Evolutionary conservation across 139 green algal genomes (phyloP), one percentile per base, ranked within the genome.

Genomic region (Closterium sp.): DNA sequence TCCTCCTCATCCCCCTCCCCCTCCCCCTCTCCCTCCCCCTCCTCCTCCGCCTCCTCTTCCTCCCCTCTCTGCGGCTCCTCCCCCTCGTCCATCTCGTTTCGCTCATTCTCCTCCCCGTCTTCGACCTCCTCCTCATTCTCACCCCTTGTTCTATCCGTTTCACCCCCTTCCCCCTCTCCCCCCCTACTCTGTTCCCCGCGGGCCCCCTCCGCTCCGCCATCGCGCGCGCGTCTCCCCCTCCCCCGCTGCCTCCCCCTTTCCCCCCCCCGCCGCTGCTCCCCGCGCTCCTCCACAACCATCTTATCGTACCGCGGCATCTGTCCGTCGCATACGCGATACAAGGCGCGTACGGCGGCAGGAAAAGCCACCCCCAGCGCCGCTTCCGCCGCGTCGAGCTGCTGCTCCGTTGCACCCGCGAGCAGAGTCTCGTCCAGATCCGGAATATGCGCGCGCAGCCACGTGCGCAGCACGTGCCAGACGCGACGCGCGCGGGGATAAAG

Each of bases 301-400:
- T 33, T 86, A 23, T 88, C 85, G 85, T 36, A 88, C 12, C 30
- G 85, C 32, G 34, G 38, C 25, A 33, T 89, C 89, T 92, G 89
- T 28, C 90, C 90, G 38, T 93, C 30, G 86, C 36, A 87, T 33
- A 93, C 33, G 84, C 43, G 43, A 33, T 93, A 93, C 28, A 93
- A 66, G 38, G 69, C 84, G 66, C 90, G 90, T 88, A 93, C 32
- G 36, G 87, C 86, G 19, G 88, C 30, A 8, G 89, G 89, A 25
- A 92, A 32, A 16, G n/a, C 34, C 76, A 89, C 83, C 33, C 76
- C 76, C 10, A 92, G 89, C 38, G 32, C 32, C 23, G 30, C n/a
- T 86, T 92, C 89, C 25, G 86, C 89, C 33, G 31, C 83, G 33
- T 92, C 89, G 30, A 92, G 83, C 89, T 92, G 33, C 86, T 69